Evolutionary conservation across 2,329 filamentous ascomycete genomes (phyloP).

Genomic region (Chaetomiaceae sp.): DNA sequence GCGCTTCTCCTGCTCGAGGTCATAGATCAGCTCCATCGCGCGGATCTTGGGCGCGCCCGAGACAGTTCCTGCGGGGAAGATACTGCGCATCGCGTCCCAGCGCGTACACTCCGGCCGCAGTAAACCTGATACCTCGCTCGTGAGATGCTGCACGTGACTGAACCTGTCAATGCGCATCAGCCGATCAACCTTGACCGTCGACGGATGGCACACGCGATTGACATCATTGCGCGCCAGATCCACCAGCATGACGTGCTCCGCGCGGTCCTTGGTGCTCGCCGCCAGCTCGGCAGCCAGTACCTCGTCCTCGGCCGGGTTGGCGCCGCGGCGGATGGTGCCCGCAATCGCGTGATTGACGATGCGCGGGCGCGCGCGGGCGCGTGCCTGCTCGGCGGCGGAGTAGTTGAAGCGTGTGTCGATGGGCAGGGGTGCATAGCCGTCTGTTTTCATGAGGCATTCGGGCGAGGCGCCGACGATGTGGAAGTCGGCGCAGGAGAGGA

Average conservation of each 20-base stretch:
- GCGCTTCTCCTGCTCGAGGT: slow-evolving; percentile 88
- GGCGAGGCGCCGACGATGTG: slow-evolving; percentile 93
- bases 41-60: slow-evolving; percentile 92
- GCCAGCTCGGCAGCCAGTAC: slow-evolving; percentile 69
- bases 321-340: slow-evolving; percentile 84
- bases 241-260: slow-evolving; percentile 87
- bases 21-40: slow-evolving; percentile 95
- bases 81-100: slow-evolving; percentile 92
- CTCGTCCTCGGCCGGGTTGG: slow-evolving; percentile 74
- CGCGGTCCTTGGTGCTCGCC: slow-evolving; percentile 80
- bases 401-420: slow-evolving; percentile 21
- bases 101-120: slow-evolving; percentile 75
- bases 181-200: slow-evolving; percentile 32
- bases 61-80: slow-evolving; percentile 95
- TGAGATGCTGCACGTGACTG: slow-evolving; percentile 94
- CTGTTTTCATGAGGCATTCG: slow-evolving; percentile 88
- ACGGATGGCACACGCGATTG: slow-evolving; percentile 42
- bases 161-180: slow-evolving; percentile 91
- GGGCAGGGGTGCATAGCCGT: slow-evolving; percentile 49
- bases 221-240: slow-evolving; percentile 33
- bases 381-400: slow-evolving; percentile 14
- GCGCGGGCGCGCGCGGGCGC: slow-evolving; percentile 34
- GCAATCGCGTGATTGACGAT: slow-evolving; percentile 97
- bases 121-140: slow-evolving; percentile 91
- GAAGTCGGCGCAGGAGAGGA: slow-evolving; percentile 84